These are phyloP conservation scores for Iris macrosiphon DNA, from an alignment of 106 monocot genomes.

Conservation along the genomic window DNA sequence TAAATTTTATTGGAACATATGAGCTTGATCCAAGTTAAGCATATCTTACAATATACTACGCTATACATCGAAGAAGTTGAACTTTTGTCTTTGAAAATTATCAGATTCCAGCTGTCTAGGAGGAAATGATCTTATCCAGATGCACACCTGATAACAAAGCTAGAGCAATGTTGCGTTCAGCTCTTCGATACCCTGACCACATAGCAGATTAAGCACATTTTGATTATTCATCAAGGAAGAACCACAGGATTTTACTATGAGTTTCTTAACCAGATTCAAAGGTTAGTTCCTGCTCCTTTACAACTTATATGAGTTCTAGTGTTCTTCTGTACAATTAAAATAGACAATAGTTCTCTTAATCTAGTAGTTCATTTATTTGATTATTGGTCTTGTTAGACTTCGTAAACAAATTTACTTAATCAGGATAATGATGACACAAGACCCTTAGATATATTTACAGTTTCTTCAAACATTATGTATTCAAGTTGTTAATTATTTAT, in stretches of 20 bases:
- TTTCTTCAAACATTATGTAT: no score
- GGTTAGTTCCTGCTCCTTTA: conserved; percentile 2
- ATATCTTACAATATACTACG: neutral
- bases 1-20: neutral
- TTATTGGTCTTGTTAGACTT: no score
- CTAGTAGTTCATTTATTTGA: no score
- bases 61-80: no score
- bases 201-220: neutral
- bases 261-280: neutral
- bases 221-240: no score
- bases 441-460: no score
- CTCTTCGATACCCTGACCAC: conserved; percentile 19
- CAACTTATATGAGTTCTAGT: no score
- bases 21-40: neutral
- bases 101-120: conserved; percentile 22
- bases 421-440: no score
- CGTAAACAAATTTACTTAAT: no score
- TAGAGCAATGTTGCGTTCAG: conserved; percentile 29
- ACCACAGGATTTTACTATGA: neutral
- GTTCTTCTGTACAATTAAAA: no score
- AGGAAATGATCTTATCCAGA: conserved; percentile 25
- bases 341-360: no score
- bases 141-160: conserved; percentile 24
- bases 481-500: no score
- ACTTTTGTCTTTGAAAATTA: neutral